phyloP scores from a whole-genome alignment of 116 monocot genomes.

The Cymodocea nodosa region DNA sequence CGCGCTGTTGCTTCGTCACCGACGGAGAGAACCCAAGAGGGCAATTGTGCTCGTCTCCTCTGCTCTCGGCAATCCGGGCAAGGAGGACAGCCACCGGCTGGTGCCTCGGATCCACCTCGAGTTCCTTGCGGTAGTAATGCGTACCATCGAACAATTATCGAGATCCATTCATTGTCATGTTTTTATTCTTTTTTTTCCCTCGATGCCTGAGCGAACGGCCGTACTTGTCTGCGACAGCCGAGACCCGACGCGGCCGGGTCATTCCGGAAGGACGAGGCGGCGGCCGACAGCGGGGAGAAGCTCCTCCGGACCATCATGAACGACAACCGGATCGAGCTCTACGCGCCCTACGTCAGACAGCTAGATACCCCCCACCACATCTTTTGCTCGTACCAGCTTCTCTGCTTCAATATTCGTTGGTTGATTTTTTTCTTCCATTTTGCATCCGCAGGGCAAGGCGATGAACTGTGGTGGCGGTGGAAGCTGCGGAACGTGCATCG shows the following conservation, averaged over 20 bases:
- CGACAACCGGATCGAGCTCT: constrained; percentile 85
- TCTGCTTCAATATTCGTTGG: neutral
- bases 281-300: constrained; percentile 71
- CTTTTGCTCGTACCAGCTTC: neutral
- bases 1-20: neutral
- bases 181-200: neutral
- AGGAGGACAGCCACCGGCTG: no score
- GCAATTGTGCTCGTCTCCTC: neutral
- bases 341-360: constrained; percentile 44
- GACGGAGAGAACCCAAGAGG: neutral
- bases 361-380: neutral
- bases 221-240: constrained; percentile 19
- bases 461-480: constrained; percentile 97
- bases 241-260: constrained; percentile 45
- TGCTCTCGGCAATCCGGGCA: neutral
- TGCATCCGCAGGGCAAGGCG: constrained; percentile 44
- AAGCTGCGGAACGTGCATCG: constrained; percentile 91
- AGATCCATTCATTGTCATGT: no score
- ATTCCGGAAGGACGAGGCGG: constrained; percentile 32
- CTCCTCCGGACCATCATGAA: constrained; percentile 64
- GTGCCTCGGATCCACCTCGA: constrained; percentile 68
- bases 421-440: neutral
- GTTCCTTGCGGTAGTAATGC: constrained; percentile 43
- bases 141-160: no score
- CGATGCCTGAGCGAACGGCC: neutral